These are phyloP conservation scores for Eimeria falciformis DNA, from an alignment of 169 alveolate species.

Conservation along the genomic window DNA sequence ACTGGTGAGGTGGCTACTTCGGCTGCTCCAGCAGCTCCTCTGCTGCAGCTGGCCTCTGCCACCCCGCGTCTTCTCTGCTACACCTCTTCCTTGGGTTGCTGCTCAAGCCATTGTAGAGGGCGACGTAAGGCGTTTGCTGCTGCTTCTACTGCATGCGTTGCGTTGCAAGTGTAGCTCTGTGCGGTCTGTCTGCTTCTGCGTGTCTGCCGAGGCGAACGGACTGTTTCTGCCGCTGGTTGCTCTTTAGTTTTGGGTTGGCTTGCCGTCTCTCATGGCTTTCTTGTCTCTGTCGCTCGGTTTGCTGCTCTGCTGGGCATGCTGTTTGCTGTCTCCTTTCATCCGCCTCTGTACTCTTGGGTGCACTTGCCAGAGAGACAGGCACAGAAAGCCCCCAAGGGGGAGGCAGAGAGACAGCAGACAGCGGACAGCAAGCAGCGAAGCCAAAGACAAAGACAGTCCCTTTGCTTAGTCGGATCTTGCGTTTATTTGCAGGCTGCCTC, in stretches of 20 bases:
- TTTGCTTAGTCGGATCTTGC: no score
- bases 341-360: no score
- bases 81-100: constrained; percentile 58
- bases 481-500: constrained; percentile 49
- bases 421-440: no score
- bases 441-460: no score
- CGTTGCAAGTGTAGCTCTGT: not conserved
- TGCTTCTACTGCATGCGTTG: constrained; percentile 23
- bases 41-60: constrained; percentile 68
- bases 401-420: no score
- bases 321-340: not conserved
- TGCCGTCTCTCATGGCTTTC: not conserved
- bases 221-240: not conserved
- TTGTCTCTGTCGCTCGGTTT: not conserved
- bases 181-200: not conserved
- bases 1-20: constrained; percentile 34
- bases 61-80: constrained; percentile 44
- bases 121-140: not conserved
- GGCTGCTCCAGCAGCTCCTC: constrained; percentile 57
- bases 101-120: constrained; percentile 46
- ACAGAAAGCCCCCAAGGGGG: no score
- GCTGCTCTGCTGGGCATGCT: not conserved
- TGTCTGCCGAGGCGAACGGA: no score
- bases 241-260: not conserved
- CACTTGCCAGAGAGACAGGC: no score